Evolutionary conservation across 495 filamentous ascomycete genomes (phyloP).

Genomic region (Xylaria longipes): DNA sequence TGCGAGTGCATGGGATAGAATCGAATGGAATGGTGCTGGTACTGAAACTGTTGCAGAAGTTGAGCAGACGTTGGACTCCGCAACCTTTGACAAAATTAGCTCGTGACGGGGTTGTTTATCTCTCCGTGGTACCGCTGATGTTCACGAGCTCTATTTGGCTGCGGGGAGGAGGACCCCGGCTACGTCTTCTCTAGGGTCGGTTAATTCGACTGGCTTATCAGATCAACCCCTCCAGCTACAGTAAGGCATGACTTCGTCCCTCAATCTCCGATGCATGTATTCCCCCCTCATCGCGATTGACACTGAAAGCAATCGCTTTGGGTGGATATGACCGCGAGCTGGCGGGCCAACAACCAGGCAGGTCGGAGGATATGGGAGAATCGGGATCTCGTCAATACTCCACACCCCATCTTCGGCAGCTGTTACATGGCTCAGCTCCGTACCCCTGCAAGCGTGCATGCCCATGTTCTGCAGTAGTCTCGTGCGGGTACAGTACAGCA

Average conservation of each 20-base stretch:
- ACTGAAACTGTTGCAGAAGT: neutral
- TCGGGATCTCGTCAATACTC: constrained; percentile 24
- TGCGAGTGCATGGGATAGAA: neutral
- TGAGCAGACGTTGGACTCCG: constrained; percentile 2
- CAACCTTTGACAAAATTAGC: neutral
- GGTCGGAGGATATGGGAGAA: constrained; percentile 17
- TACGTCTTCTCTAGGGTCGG: neutral
- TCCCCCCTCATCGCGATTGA: constrained; percentile 20
- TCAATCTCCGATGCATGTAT: constrained; percentile 26
- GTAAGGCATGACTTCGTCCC: constrained; percentile 11
- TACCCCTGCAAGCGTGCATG: constrained; percentile 20
- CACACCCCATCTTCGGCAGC: constrained; percentile 22
- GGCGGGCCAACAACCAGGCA: neutral
- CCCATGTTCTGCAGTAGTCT: constrained; percentile 17
- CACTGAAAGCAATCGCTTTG: constrained; percentile 17
- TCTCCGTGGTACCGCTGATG: constrained; percentile 13
- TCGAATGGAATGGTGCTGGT: neutral
- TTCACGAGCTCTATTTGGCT: constrained; percentile 11
- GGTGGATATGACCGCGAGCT: constrained; percentile 19
- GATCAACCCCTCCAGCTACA: constrained; percentile 9
- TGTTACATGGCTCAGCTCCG: constrained; percentile 24
- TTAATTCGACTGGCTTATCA: constrained; percentile 18
- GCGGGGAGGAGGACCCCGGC: constrained; percentile 10
- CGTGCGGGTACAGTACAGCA: constrained; percentile 11
- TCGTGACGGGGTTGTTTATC: constrained; percentile 3